Evolutionary conservation across 331 rosid species (phyloP).

Genomic region (Stylosanthes scabra): DNA sequence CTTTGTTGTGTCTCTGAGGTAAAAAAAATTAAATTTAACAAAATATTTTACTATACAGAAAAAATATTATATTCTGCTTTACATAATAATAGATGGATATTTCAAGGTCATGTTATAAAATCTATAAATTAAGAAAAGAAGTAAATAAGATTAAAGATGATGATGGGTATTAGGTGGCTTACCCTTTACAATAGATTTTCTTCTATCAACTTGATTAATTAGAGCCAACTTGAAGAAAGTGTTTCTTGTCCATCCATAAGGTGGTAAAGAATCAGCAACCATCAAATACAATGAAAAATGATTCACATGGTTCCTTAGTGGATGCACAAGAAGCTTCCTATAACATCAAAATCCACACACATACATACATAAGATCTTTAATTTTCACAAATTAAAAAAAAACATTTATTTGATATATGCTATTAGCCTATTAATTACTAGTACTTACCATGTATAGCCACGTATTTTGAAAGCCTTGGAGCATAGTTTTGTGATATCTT

Average conservation of each 20-base stretch:
- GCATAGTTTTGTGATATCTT: conserved; percentile 57
- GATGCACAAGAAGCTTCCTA: conserved; percentile 73
- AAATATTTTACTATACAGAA: too few species aligned
- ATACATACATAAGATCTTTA: conserved; percentile 1
- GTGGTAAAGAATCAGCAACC: conserved; percentile 70
- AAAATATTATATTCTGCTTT: too few species aligned
- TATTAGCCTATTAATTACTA: too few species aligned
- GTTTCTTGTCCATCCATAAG: conserved; percentile 81
- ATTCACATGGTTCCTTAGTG: conserved; percentile 66
- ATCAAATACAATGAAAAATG: conserved; percentile 74
- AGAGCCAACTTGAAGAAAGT: conserved; percentile 77
- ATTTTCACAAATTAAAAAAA: too few species aligned
- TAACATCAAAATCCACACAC: conserved; percentile 21
- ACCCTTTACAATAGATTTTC: conserved; percentile 68
- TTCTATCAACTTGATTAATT: conserved; percentile 61
- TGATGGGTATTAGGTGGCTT: not conserved
- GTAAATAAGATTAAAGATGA: not conserved
- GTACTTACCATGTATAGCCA: conserved; percentile 61
- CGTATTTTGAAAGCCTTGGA: conserved; percentile 64
- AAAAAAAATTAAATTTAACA: not conserved
- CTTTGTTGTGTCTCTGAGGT: conserved; percentile 66
- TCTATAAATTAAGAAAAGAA: too few species aligned
- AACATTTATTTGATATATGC: too few species aligned
- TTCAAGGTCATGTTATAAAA: too few species aligned
- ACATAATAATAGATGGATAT: too few species aligned